These are phyloP conservation scores for Tothia fuscella DNA, from an alignment of 2,329 filamentous ascomycete genomes.

Conservation along the genomic window DNA sequence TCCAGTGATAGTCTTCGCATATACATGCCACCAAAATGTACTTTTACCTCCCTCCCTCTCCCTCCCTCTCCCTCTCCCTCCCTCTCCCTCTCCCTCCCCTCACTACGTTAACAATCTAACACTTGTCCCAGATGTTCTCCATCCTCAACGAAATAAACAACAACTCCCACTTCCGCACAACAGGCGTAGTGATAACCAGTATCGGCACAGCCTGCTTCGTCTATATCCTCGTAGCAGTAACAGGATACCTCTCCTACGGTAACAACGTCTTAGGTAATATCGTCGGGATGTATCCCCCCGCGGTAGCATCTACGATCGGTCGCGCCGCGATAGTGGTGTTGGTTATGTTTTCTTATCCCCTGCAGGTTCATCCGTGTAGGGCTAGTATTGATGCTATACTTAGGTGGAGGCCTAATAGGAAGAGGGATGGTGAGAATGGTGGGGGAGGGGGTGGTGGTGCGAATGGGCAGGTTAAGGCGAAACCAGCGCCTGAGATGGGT, in stretches of 20 bases:
- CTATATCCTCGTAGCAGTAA: constrained; percentile 86
- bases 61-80: neutral
- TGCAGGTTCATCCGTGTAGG: constrained; percentile 91
- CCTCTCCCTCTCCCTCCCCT: neutral
- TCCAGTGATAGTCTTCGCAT: constrained; percentile 96
- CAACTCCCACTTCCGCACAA: constrained; percentile 66
- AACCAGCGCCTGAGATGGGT: constrained; percentile 48
- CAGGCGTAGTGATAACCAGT: constrained; percentile 66
- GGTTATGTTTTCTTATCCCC: constrained; percentile 90
- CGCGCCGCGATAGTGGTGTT: constrained; percentile 91
- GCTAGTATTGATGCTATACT: constrained; percentile 92
- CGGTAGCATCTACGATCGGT: constrained; percentile 76
- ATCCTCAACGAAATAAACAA: constrained; percentile 91
- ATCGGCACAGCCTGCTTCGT: constrained; percentile 80
- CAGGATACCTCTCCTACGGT: constrained; percentile 91
- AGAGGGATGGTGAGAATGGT: constrained; percentile 9
- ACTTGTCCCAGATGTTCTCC: constrained; percentile 71
- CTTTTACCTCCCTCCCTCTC: constrained; percentile 17
- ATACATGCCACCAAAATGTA: constrained; percentile 97
- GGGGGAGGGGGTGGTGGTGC: constrained; percentile 20
- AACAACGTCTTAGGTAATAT: constrained; percentile 86
- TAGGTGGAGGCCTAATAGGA: constrained; percentile 61
- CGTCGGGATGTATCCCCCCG: constrained; percentile 74
- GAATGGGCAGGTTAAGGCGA: constrained; percentile 11
- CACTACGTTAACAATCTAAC: neutral